These are phyloP conservation scores for Citrus unshiu DNA, from an alignment of 345 rosid species.

Conservation along the genomic window DNA sequence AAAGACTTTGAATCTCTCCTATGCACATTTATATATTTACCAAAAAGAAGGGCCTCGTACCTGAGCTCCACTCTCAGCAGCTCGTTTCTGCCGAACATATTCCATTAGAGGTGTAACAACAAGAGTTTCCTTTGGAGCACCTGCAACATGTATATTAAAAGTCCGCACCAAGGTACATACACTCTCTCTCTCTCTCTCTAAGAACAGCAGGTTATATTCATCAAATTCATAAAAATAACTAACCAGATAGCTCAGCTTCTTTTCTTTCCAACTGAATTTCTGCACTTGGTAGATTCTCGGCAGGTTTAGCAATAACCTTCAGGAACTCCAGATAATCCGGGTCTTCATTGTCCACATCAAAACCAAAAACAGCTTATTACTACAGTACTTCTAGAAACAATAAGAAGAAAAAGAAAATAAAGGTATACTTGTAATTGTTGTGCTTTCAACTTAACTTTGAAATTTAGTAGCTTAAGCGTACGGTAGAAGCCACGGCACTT, in stretches of 20 bases:
- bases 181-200: no score
- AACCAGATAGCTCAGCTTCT: slow-evolving; percentile 64
- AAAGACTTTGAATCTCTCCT: not conserved
- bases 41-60: slow-evolving; percentile 23
- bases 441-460: not conserved
- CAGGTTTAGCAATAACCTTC: slow-evolving; percentile 57
- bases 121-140: slow-evolving; percentile 42
- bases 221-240: not conserved
- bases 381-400: not conserved
- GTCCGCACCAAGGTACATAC: not conserved
- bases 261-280: slow-evolving; percentile 64
- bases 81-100: slow-evolving; percentile 72
- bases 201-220: not conserved
- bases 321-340: slow-evolving; percentile 73
- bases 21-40: not conserved
- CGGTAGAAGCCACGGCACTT: not conserved
- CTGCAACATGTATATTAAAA: slow-evolving; percentile 17
- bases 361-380: not conserved
- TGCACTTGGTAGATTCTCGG: slow-evolving; percentile 61
- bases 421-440: no score
- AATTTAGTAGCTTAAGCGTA: not conserved
- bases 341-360: slow-evolving; percentile 23
- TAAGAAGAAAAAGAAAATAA: not conserved
- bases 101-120: slow-evolving; percentile 79
- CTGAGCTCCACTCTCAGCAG: slow-evolving; percentile 53